Conservation (phyloP, 805 yeast species). For the Blastobotrys robertii region DNA sequence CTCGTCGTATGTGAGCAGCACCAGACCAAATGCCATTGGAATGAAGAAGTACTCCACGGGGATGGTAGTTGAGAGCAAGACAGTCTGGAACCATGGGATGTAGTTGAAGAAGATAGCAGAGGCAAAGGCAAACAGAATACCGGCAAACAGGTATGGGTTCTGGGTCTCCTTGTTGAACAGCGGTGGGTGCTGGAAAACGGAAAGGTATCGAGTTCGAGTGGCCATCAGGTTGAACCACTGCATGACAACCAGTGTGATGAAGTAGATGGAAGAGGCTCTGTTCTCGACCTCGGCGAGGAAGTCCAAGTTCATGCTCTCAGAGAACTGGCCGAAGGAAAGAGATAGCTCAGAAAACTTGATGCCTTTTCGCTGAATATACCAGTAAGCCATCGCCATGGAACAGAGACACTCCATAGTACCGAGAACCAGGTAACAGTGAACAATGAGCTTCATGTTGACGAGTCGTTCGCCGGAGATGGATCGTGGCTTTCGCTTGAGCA, state of each 20-base stretch:
- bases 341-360: constrained; percentile 28
- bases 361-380: constrained; percentile 31
- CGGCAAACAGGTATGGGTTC: constrained; percentile 20
- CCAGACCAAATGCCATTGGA: constrained; percentile 35
- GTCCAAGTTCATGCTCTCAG: constrained; percentile 18
- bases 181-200: constrained; percentile 36
- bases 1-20: constrained; percentile 34
- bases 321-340: constrained; percentile 29
- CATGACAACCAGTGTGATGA: constrained; percentile 36
- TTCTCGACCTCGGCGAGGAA: constrained; percentile 18
- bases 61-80: constrained; percentile 29
- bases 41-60: constrained; percentile 38
- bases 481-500: constrained; percentile 34
- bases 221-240: constrained; percentile 37
- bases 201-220: constrained; percentile 34
- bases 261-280: constrained; percentile 35
- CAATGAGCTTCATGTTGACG: constrained; percentile 30
- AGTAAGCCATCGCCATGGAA: constrained; percentile 32
- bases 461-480: constrained; percentile 31
- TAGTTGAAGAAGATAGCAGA: constrained; percentile 35
- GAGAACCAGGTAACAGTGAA: constrained; percentile 34
- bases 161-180: constrained; percentile 23
- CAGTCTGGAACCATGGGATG: constrained; percentile 30
- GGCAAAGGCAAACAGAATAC: constrained; percentile 29
- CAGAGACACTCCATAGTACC: constrained; percentile 35